These are phyloP conservation scores for Collybia mongolica DNA, from an alignment of 768 basidiomycete species.

Conservation along the genomic window DNA sequence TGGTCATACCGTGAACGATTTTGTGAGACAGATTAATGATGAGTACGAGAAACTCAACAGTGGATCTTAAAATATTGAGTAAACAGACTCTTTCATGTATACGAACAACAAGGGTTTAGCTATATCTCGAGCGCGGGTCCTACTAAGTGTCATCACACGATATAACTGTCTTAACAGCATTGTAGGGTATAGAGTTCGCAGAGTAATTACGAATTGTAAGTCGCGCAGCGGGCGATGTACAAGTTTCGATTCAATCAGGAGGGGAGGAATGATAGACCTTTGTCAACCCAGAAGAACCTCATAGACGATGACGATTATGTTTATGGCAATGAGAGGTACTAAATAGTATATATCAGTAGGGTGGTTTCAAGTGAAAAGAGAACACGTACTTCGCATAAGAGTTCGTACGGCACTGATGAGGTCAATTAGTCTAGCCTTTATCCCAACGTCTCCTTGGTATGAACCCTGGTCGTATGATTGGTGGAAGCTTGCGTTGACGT, in stretches of 20 bases:
- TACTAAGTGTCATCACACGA: no score
- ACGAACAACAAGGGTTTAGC: no score
- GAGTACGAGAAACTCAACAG: slow-evolving; percentile 68
- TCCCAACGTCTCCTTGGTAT: slow-evolving; percentile 61
- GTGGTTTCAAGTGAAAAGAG: slow-evolving; percentile 8
- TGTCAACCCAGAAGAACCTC: slow-evolving; percentile 68
- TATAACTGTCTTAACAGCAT: no score
- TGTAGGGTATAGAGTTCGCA: no score
- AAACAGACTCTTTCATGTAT: no score
- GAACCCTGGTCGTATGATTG: slow-evolving; percentile 68
- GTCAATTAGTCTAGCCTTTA: slow-evolving; percentile 87
- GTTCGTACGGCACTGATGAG: slow-evolving; percentile 95
- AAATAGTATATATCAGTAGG: slow-evolving; percentile 9
- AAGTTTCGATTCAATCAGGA: no score
- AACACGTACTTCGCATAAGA: slow-evolving; percentile 89
- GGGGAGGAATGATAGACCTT: not conserved
- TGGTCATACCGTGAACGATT: slow-evolving; percentile 74
- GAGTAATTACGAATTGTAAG: no score
- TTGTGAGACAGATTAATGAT: slow-evolving; percentile 72
- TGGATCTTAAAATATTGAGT: no score
- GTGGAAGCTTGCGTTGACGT: slow-evolving; percentile 54
- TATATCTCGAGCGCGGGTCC: no score
- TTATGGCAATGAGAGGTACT: slow-evolving; percentile 93
- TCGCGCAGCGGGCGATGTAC: no score
- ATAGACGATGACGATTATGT: slow-evolving; percentile 84